These are phyloP conservation scores for Forsythia suspensa DNA, from an alignment of 257 asterid species.

Conservation along the genomic window DNA sequence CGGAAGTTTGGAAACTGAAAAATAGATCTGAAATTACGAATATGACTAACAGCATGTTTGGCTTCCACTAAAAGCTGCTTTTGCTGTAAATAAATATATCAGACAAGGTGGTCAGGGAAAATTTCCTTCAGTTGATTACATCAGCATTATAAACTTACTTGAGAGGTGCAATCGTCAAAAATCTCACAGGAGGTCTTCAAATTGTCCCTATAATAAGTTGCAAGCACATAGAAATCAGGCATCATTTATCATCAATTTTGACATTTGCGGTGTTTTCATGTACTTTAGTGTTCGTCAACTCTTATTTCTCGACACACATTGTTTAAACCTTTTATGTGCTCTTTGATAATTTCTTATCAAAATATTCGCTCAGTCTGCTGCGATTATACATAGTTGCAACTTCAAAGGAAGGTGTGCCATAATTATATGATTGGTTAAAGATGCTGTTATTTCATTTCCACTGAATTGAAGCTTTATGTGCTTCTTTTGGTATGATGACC, in stretches of 20 bases:
- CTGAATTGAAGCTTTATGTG: not conserved
- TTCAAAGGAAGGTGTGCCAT: not conserved
- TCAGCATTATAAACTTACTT: not conserved
- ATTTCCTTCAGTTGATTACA: not conserved
- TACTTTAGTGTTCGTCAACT: not conserved
- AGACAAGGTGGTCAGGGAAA: not conserved
- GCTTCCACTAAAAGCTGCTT: not conserved
- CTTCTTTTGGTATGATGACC: not conserved
- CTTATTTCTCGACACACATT: not conserved
- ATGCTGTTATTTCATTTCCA: not conserved
- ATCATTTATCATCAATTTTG: not conserved
- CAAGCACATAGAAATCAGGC: not conserved
- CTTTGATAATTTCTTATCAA: not conserved
- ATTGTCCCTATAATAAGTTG: not conserved
- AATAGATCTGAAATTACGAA: not conserved
- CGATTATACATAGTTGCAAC: not conserved
- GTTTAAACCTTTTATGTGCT: not conserved
- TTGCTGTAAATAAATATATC: not conserved
- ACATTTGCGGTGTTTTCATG: not conserved
- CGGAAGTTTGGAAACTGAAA: not conserved
- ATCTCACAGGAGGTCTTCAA: not conserved
- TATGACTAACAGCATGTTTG: too few relatives aligned
- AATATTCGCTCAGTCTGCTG: not conserved
- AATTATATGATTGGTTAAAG: slow-evolving; percentile 2
- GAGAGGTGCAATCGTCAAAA: not conserved